Percentiles rank a stretch among this genome's conserved stretches.
Evolutionary conservation across 345 rosid genomes (phyloP).

Genomic region (Nasturtium officinale): DNA sequence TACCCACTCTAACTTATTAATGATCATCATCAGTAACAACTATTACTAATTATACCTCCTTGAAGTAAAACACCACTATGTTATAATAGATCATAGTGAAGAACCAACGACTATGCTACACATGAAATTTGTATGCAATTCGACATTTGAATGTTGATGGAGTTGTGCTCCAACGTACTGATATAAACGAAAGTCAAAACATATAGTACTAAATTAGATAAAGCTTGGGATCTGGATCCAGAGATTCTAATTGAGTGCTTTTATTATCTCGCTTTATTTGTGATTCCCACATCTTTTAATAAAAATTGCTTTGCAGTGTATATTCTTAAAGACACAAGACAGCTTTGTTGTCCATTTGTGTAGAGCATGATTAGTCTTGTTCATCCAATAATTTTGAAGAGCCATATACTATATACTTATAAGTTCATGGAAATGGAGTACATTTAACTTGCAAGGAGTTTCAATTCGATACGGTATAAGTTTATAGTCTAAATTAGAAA

Average conservation of each 20-base stretch:
- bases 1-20: constrained; percentile 34
- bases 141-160: not conserved
- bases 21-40: constrained; percentile 30
- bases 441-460: not conserved
- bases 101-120: not conserved
- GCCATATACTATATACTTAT: too few relatives aligned
- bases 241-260: constrained; percentile 32
- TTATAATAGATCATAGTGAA: too few relatives aligned
- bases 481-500: not conserved
- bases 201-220: constrained; percentile 19
- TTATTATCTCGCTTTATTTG: constrained; percentile 29
- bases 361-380: constrained; percentile 32
- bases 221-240: constrained; percentile 35
- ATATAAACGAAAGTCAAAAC: constrained; percentile 35
- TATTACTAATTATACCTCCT: constrained; percentile 7
- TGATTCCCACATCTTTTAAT: constrained; percentile 43
- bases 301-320: constrained; percentile 40
- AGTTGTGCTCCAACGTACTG: constrained; percentile 12
- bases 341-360: constrained; percentile 37
- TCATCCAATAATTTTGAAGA: not conserved
- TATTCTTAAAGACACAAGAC: constrained; percentile 36
- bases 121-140: not conserved
- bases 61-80: not conserved
- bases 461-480: not conserved
- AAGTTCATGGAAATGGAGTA: not conserved